phyloP scores from a whole-genome alignment of 148 eudicot genomes.

The Mesembryanthemum crystallinum region DNA sequence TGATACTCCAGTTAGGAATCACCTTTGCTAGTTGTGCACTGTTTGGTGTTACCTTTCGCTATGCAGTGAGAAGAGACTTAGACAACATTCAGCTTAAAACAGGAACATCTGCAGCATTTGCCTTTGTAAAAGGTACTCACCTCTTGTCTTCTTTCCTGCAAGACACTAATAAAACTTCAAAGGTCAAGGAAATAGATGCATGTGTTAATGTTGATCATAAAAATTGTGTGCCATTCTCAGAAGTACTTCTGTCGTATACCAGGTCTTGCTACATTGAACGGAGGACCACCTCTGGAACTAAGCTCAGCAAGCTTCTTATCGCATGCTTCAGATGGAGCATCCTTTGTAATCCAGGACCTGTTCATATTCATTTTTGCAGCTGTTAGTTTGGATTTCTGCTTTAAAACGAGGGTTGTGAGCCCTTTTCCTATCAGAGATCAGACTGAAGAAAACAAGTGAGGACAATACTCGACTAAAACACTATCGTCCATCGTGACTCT shows the following conservation, averaged over 20 bases:
- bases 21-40: slow-evolving; percentile 81
- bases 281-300: slow-evolving; percentile 64
- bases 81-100: slow-evolving; percentile 84
- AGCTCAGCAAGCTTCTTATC: slow-evolving; percentile 49
- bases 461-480: neutral
- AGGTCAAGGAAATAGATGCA: neutral
- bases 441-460: slow-evolving; percentile 23
- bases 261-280: slow-evolving; percentile 84
- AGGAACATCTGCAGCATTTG: slow-evolving; percentile 86
- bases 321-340: slow-evolving; percentile 56
- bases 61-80: slow-evolving; percentile 84
- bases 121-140: slow-evolving; percentile 72
- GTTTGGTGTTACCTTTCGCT: slow-evolving; percentile 80
- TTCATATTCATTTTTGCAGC: slow-evolving; percentile 78
- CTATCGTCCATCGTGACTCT: neutral
- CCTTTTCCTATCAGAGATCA: slow-evolving; percentile 64
- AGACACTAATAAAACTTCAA: neutral
- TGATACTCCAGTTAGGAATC: slow-evolving; percentile 56
- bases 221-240: neutral
- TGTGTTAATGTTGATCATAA: too few relatives aligned
- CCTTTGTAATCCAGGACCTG: slow-evolving; percentile 64
- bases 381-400: slow-evolving; percentile 83
- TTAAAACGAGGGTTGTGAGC: slow-evolving; percentile 64
- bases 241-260: slow-evolving; percentile 11
- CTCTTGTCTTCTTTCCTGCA: neutral